Evolutionary conservation across 805 yeast genomes (phyloP), one percentile per base, ranked within the genome.

Genomic region (Ogataea angusta): DNA sequence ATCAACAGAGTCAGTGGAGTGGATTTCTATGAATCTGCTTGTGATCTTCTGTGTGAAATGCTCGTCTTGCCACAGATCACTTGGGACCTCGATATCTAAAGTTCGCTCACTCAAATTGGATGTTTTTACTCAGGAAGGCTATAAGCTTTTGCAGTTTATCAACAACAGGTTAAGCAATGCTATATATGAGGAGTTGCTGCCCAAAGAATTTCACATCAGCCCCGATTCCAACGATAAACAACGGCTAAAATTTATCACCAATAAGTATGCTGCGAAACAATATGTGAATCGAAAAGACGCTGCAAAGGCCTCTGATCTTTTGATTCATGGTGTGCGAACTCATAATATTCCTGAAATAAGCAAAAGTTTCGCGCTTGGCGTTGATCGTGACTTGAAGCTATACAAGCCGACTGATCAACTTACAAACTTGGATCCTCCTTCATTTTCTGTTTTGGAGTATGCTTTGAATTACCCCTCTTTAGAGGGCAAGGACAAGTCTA

Each of bases 1-100:
- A 0, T 56, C 78, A 2, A 53, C 62, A 0, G 76, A 72, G 12
- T 64, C 75, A 10, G 95, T 85, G 12, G 96, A 89, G 50, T 90
- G 96, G 96, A 74, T 91, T 3, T 85, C 96, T 0, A 69, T 87
- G 43, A 89, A 85, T 53, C 62, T 82, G 30, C 62, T 88, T 40
- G 78, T 80, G 21, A 76, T 82, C 3, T 68, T 91, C 18, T 90
- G 98, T 61, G 81, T 87, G 32, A 79, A 81, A 36, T 90, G 98
- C 54, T 80, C 96, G 0, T 89, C 95, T 0, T 80, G 82, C n/a
- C 97, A 90, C 60, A 69, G 96, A 40, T 80, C 87, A 15, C 62
- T 91, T 57, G 96, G 97, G 0, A 72, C 95, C 0, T 89, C 84
- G 48, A 72, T 88, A 4, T 76, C 93, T 6, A 87, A 84, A 56